Evolutionary conservation across 768 basidiomycete species (phyloP).

Genomic region (Hygrocybe coccinea): DNA sequence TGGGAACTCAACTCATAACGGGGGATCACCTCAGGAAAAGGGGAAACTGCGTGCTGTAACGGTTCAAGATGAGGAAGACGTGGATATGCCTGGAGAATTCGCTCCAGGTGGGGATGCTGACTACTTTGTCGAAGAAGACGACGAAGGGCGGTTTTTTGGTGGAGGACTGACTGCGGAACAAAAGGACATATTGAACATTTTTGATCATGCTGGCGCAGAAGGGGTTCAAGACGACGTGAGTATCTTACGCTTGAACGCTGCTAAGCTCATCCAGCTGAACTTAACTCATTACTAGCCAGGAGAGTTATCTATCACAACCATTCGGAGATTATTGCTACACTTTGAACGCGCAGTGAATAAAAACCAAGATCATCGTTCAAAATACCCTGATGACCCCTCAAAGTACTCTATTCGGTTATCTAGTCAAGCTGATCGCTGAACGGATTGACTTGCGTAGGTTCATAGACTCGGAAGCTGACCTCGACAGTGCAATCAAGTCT

Average conservation of each 20-base stretch:
- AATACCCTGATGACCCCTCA: slow-evolving; percentile 86
- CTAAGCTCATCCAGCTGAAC: slow-evolving; percentile 14
- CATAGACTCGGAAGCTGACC: slow-evolving; percentile 96
- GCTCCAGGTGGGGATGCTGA: slow-evolving; percentile 86
- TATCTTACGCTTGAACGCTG: slow-evolving; percentile 11
- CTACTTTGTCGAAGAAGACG: slow-evolving; percentile 87
- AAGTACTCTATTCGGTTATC: slow-evolving; percentile 62
- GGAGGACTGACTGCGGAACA: slow-evolving; percentile 90
- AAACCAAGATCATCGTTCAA: slow-evolving; percentile 95
- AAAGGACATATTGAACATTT: slow-evolving; percentile 93
- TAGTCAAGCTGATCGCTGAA: slow-evolving; percentile 1
- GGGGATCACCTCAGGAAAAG: slow-evolving; percentile 15
- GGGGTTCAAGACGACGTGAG: slow-evolving; percentile 64
- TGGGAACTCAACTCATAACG: slow-evolving; percentile 3
- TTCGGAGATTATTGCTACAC: slow-evolving; percentile 68
- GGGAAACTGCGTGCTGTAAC: slow-evolving; percentile 41
- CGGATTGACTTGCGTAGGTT: slow-evolving; percentile 52
- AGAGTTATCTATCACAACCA: slow-evolving; percentile 60
- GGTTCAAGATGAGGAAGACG: slow-evolving; percentile 62
- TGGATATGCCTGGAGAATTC: slow-evolving; percentile 46
- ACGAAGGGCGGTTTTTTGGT: slow-evolving; percentile 89
- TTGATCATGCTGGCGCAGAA: slow-evolving; percentile 68
- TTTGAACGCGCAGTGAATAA: slow-evolving; percentile 90
- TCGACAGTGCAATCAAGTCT: slow-evolving; percentile 81
- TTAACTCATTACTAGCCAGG: slow-evolving; percentile 43